Conservation (phyloP, 768 basidiomycete genomes). For the Hysterangium stoloniferum region DNA sequence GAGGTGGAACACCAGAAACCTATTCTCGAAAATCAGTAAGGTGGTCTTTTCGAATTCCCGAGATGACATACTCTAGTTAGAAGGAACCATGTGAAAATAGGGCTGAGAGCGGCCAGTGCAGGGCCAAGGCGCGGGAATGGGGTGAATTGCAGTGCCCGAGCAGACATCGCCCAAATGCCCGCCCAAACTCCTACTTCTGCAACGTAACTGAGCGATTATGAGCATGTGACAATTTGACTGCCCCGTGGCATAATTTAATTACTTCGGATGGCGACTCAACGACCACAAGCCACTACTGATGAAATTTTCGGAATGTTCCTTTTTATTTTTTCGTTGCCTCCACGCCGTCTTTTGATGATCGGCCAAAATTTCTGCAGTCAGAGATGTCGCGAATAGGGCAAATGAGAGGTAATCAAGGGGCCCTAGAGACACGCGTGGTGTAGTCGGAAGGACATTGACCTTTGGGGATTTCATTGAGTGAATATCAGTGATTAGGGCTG, state of each 20-base stretch:
- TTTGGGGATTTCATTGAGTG: constrained; percentile 12
- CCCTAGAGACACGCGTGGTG: constrained; percentile 43
- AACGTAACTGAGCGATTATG: constrained; percentile 44
- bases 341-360: constrained; percentile 61
- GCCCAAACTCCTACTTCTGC: constrained; percentile 67
- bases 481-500: background rate
- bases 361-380: constrained; percentile 54
- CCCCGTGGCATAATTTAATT: constrained; percentile 15
- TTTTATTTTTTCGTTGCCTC: constrained; percentile 49
- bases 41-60: background rate
- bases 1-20: constrained; percentile 63
- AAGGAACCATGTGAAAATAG: constrained; percentile 57
- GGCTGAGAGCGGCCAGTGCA: constrained; percentile 45
- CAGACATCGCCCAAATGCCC: constrained; percentile 54
- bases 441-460: constrained; percentile 44
- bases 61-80: constrained; percentile 36
- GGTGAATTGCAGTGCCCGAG: constrained; percentile 37
- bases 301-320: constrained; percentile 64
- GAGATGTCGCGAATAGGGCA: constrained; percentile 46
- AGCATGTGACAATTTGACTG: background rate
- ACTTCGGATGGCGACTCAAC: constrained; percentile 69
- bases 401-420: constrained; percentile 46
- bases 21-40: constrained; percentile 17
- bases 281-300: constrained; percentile 63
- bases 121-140: constrained; percentile 39